Evolutionary conservation across 2,329 filamentous ascomycete genomes (phyloP), one percentile per base, ranked within the genome.

Genomic region (Fusarium sp.): DNA sequence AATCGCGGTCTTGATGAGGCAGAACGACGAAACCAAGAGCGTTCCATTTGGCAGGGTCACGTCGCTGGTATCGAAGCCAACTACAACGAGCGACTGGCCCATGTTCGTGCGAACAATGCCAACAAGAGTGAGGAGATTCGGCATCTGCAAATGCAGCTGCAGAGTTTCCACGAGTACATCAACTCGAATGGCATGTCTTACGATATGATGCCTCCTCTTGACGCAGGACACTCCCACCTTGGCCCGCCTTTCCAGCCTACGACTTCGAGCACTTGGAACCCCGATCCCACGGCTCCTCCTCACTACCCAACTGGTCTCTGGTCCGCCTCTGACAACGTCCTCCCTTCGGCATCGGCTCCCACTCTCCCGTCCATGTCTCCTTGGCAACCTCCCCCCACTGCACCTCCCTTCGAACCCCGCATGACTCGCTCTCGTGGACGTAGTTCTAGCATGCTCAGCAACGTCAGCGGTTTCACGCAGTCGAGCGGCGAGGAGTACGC

Each of bases 371-470:
- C 81, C 54, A 79, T 81, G 66, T 75, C 82, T 6, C 56, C 80
- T 42, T 79, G 83, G 77, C 78, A 84, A 36, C 82, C 82, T 17
- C 81, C 84, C 20, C 80, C 83, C 5, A 84, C 84, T 44, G 81
- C 82, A 18, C 78, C 81, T 11, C 72, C 82, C 34, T 81, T 79
- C 60, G 77, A 84, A 61, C 77, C 82, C 18, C 81, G 76, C 74
- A 81, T 72, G 69, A 78, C 73, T 72, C 87, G 85, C 79, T 83
- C 84, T 36, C 83, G 90, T 50, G 89, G 89, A 28, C 87, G 90
- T 55, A 91, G 89, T 36, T 91, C 89, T 15, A 91, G 89, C 65
- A 92, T 92, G 90, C 86, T 92, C 6, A 91, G 89, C 77, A 88
- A 91, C 75, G 84, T 92, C 7, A 91, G 89, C n/a, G 89, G 90